These are phyloP conservation scores for Nyctanthes arbortristis DNA, from an alignment of 257 asterid genomes.

Conservation along the genomic window DNA sequence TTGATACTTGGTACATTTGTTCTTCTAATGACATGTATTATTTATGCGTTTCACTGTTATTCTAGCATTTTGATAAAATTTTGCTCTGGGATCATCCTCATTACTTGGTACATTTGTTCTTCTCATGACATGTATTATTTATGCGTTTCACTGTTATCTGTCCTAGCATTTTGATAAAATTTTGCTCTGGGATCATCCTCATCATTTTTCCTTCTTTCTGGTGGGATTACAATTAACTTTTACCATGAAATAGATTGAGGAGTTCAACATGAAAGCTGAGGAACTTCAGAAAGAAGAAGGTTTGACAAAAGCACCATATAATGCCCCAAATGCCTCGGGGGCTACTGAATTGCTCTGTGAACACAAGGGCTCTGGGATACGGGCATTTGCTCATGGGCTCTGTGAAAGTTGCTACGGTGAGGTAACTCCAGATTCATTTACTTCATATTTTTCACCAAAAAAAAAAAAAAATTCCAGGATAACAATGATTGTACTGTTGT, in stretches of 20 bases:
- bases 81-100: no score
- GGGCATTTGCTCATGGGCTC: conserved; percentile 80
- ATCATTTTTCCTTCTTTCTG: no score
- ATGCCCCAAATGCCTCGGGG: conserved; percentile 44
- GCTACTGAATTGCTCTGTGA: conserved; percentile 60
- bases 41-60: neutral
- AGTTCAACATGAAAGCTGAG: conserved; percentile 62
- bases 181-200: no score
- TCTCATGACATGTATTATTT: neutral
- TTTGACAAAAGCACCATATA: conserved; percentile 12
- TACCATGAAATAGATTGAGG: conserved; percentile 58
- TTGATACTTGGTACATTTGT: neutral
- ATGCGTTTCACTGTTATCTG: neutral
- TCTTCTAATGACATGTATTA: neutral
- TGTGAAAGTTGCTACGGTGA: conserved; percentile 66
- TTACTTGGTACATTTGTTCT: neutral
- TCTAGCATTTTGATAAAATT: neutral
- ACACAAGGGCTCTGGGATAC: conserved; percentile 56
- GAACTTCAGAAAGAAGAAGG: conserved; percentile 51
- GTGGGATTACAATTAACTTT: conserved; percentile 2
- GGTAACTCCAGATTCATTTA: conserved; percentile 34
- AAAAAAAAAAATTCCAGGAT: conserved; percentile 19
- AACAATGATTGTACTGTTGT: conserved; percentile 22
- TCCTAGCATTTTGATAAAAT: neutral
- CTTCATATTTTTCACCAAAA: conserved; percentile 11